These are phyloP conservation scores for Mentha longifolia DNA, from an alignment of 257 asterid genomes.

Conservation along the genomic window DNA sequence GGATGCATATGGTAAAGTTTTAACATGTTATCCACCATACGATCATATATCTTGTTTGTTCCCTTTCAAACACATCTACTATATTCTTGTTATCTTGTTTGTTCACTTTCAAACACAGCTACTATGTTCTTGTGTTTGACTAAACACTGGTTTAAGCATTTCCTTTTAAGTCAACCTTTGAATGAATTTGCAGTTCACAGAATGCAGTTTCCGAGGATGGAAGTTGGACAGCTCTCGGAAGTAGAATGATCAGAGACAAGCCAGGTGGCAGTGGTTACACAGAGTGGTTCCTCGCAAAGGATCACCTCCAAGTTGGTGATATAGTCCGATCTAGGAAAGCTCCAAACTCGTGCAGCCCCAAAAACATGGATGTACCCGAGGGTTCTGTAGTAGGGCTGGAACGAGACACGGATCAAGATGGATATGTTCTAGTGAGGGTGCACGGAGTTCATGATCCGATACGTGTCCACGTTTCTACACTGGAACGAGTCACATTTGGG, in stretches of 20 bases:
- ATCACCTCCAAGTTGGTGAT: conserved; percentile 77
- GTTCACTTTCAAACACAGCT: background rate
- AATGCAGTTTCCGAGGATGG: conserved; percentile 56
- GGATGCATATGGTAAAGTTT: background rate
- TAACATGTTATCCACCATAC: too few species aligned
- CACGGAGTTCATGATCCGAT: conserved; percentile 77
- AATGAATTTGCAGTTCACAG: conserved; percentile 61
- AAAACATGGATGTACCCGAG: conserved; percentile 72
- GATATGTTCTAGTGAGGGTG: conserved; percentile 75
- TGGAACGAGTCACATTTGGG: conserved; percentile 80
- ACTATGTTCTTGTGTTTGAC: background rate
- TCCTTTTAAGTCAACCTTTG: conserved; percentile 12
- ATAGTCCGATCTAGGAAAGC: conserved; percentile 79
- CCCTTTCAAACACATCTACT: background rate
- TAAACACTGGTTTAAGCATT: background rate
- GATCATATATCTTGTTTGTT: background rate
- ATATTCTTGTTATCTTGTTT: background rate
- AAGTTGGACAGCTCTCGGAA: conserved; percentile 52
- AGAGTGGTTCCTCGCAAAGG: conserved; percentile 85
- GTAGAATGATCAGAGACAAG: conserved; percentile 53
- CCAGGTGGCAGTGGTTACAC: conserved; percentile 56
- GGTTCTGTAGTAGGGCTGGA: conserved; percentile 81
- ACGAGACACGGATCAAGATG: conserved; percentile 62
- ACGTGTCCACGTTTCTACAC: conserved; percentile 57
- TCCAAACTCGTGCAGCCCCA: conserved; percentile 61